Base-by-base conservation (phyloP, 495 filamentous ascomycete species). In the Venustampulla echinocandica region DNA sequence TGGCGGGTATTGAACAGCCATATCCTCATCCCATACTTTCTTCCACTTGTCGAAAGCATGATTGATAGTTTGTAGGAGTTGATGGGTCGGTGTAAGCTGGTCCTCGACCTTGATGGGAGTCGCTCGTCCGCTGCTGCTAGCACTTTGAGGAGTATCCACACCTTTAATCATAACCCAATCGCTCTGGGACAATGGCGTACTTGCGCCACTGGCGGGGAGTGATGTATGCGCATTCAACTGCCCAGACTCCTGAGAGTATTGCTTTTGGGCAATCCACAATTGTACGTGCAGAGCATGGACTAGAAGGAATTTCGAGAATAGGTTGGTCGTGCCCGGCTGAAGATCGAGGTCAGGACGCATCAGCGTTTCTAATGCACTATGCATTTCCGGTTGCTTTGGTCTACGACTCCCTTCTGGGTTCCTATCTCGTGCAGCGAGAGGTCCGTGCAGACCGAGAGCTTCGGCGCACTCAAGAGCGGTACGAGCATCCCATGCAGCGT, bases 281-380 rank as follows among this genome's bases (percentile, higher is more conserved):
- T 79, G 66, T 18, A 73, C 66, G 42, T 79, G 70, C 14, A 82
- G 58, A 5, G 76, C 76, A 45, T 85, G 79, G 9, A 85, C 70
- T n/a, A 84, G 53, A 24, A 85, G 75, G 48, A 84, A 84, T 47
- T 85, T 85, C 6, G 75, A 76, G 50, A 76, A 80, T 0, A 77
- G 61, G 43, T 84, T 85, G 1, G 81, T 84, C 9, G 69, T 66
- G 10, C 71, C 68, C 1, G 69, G 69, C 17, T 70, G 68, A 50
- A 82, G 74, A 39, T 68, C 67, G 35, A 68, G 67, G 9, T 60
- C 61, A n/a, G 60, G 59, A 28, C 77, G 64, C 41, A 80, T 63
- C 24, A 85, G 61, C 0, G 71, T 69, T n/a, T 68, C 65, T 23
- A 83, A 59, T 1, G 70, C 70, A 27, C 68, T 50, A 35, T 69